phyloP scores from a whole-genome alignment of 2,329 filamentous ascomycete genomes.

The Metarhizium robertsii region DNA sequence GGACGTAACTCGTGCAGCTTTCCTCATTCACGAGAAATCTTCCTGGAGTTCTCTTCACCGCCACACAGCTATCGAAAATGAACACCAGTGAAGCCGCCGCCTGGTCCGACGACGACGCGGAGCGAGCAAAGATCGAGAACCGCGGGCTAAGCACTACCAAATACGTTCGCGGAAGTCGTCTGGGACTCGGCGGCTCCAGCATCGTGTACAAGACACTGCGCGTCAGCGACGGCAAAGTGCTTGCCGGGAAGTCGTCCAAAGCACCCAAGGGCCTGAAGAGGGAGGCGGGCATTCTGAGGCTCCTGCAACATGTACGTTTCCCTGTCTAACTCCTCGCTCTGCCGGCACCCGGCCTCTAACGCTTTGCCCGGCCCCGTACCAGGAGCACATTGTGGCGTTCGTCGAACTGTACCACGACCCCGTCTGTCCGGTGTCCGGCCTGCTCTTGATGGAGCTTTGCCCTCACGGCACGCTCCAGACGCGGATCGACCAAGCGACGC shows the following conservation, averaged over 20 bases:
- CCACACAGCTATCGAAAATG: background rate
- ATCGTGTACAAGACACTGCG: conserved; percentile 20
- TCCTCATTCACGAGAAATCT: too few relatives aligned
- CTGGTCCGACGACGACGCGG: conserved; percentile 15
- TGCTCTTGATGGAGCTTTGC: conserved; percentile 24
- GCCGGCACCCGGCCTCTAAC: background rate
- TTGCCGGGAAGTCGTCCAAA: conserved; percentile 20
- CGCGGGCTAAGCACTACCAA: conserved; percentile 8
- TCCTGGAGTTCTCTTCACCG: too few relatives aligned
- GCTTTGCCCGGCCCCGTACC: background rate
- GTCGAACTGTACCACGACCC: conserved; percentile 17
- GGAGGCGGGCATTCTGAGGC: background rate
- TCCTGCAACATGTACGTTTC: conserved; percentile 17
- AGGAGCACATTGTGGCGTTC: conserved; percentile 19
- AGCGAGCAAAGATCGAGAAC: conserved; percentile 7
- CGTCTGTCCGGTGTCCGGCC: conserved; percentile 6
- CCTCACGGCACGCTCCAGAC: conserved; percentile 17
- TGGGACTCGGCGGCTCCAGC: conserved; percentile 20
- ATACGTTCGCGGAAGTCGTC: conserved; percentile 14
- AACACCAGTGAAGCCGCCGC: background rate
- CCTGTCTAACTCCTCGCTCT: background rate
- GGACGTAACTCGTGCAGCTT: too few relatives aligned
- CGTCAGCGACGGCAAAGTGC: conserved; percentile 13
- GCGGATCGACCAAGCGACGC: conserved; percentile 13
- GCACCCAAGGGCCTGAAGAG: background rate